Evolutionary conservation across 1,284 basidiomycete genomes (phyloP).

Genomic region (Lentinula novae-zelandiae): DNA sequence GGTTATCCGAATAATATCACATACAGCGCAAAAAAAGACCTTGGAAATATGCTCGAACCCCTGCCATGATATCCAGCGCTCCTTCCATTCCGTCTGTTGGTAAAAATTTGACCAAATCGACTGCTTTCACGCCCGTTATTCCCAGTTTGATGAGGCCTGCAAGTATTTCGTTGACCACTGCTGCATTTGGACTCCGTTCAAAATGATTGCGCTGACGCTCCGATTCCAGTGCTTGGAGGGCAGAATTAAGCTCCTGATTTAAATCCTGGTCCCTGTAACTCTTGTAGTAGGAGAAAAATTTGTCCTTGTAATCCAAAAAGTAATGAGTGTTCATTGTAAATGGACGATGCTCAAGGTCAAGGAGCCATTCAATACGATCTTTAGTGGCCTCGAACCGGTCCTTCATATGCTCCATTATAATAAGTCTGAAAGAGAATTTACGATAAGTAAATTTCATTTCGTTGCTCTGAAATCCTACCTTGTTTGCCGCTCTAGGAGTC

Average conservation of each 20-base stretch:
- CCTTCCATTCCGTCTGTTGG: conserved; percentile 50
- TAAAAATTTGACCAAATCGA: conserved; percentile 50
- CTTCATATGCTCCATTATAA: conserved; percentile 39
- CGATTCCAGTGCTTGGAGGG: conserved; percentile 7
- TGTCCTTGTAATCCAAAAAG: conserved; percentile 50
- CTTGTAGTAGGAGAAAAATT: conserved; percentile 51
- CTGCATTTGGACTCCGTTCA: not conserved
- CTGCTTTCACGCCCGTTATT: conserved; percentile 32
- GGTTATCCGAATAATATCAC: not conserved
- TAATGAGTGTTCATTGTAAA: conserved; percentile 61
- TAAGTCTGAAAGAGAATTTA: conserved; percentile 28
- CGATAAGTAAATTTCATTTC: not conserved
- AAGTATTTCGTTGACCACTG: conserved; percentile 32
- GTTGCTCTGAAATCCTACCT: conserved; percentile 35
- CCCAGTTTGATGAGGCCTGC: conserved; percentile 42
- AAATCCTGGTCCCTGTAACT: conserved; percentile 32
- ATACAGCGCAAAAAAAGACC: conserved; percentile 30
- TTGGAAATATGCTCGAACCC: conserved; percentile 72
- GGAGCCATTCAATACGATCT: conserved; percentile 45
- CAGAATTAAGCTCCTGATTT: conserved; percentile 24
- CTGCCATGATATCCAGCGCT: conserved; percentile 63
- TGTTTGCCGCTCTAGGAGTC: conserved; percentile 47
- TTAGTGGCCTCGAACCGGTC: conserved; percentile 35
- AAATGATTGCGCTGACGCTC: conserved; percentile 13
- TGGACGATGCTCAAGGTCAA: conserved; percentile 48